Evolutionary conservation across 108 stramenopile genomes (phyloP).

Genomic region (Skeletonema tropicum): DNA sequence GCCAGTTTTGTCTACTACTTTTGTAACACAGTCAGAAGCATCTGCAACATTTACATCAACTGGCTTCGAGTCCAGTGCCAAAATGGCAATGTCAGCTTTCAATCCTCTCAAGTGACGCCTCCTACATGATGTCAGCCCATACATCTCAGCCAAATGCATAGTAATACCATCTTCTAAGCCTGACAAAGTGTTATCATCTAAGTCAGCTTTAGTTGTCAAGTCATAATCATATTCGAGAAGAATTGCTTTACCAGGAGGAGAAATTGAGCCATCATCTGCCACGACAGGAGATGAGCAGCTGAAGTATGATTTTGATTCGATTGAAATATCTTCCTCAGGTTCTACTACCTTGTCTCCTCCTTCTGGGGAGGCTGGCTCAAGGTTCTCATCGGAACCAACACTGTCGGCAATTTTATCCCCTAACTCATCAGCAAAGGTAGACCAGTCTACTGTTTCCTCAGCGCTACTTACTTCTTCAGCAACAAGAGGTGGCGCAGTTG

Average conservation of each 20-base stretch:
- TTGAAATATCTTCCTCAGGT: not conserved
- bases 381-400: not conserved
- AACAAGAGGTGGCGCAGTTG: not conserved
- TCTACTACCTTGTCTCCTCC: not conserved
- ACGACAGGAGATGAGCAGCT: not conserved
- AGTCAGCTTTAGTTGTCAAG: not conserved
- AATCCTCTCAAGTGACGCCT: constrained; percentile 12
- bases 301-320: not conserved
- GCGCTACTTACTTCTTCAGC: not conserved
- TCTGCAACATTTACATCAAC: constrained; percentile 5
- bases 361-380: not conserved
- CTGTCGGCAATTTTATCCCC: not conserved
- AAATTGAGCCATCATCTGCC: not conserved
- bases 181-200: constrained; percentile 1
- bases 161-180: constrained; percentile 5
- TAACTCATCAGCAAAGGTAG: not conserved
- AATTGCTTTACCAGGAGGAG: not conserved
- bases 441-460: not conserved
- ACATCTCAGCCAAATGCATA: constrained; percentile 8
- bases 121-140: constrained; percentile 6
- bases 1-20: not conserved
- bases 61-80: constrained; percentile 13
- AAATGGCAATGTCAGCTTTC: not conserved
- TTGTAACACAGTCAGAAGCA: not conserved
- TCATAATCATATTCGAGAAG: constrained; percentile 27